phyloP scores from a whole-genome alignment of 129 eudicot genomes.

The Chrysanthemum seticuspe region DNA sequence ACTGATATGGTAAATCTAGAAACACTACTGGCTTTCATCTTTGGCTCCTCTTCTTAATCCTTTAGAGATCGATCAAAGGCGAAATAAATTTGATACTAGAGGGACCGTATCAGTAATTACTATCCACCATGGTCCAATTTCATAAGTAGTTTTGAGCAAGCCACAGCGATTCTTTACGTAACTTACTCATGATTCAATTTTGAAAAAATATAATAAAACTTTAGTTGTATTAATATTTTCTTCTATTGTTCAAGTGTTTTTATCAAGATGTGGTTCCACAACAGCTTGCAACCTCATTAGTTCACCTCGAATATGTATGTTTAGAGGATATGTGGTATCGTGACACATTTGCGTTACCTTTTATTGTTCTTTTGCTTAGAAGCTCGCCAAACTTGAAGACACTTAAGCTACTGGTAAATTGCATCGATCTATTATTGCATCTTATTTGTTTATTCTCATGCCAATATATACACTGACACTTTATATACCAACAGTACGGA shows the following conservation, averaged over 20 bases:
- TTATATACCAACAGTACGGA: not conserved
- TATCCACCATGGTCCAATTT: too few species aligned
- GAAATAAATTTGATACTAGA: too few species aligned
- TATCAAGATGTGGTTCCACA: slow-evolving; percentile 3
- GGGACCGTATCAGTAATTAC: too few species aligned
- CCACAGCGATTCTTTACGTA: too few species aligned
- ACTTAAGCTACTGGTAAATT: not conserved
- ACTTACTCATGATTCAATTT: too few species aligned
- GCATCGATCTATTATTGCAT: not conserved
- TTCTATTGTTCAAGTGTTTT: not conserved
- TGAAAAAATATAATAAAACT: not conserved
- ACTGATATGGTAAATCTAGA: too few species aligned
- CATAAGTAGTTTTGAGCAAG: too few species aligned
- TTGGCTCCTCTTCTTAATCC: too few species aligned
- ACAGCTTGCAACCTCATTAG: slow-evolving; percentile 4
- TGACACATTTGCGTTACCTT: not conserved
- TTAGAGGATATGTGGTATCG: not conserved
- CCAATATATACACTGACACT: not conserved
- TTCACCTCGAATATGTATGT: slow-evolving; percentile 4
- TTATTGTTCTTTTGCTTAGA: not conserved
- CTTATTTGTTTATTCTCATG: not conserved
- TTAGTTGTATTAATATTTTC: not conserved
- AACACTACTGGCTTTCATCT: too few species aligned
- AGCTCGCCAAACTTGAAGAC: slow-evolving; percentile 12
- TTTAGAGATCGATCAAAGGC: too few species aligned